A percentile compares a stretch with the other conserved stretches of the same genome.
Evolutionary conservation across 805 yeast species (phyloP).

Genomic region (Limtongia smithiae): DNA sequence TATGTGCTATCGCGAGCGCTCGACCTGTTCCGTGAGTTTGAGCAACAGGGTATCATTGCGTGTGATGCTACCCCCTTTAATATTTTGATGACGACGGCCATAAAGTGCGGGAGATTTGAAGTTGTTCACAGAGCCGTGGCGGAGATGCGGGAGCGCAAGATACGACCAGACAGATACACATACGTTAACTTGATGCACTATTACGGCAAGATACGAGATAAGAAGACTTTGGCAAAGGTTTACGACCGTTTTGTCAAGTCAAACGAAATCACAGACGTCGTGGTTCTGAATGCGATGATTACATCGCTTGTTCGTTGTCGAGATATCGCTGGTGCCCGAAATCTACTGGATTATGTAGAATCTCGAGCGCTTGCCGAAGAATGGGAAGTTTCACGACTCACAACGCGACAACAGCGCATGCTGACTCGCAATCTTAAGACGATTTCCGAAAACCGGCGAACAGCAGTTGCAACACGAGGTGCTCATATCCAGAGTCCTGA

Average conservation of each 20-base stretch:
- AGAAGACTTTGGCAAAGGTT: slow-evolving; percentile 19
- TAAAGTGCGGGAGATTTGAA: slow-evolving; percentile 18
- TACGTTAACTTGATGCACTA: slow-evolving; percentile 24
- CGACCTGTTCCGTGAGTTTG: slow-evolving; percentile 5
- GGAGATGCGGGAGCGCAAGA: slow-evolving; percentile 24
- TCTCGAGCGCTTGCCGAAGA: slow-evolving; percentile 10
- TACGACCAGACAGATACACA: slow-evolving; percentile 38
- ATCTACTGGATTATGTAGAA: slow-evolving; percentile 22
- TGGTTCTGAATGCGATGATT: slow-evolving; percentile 31
- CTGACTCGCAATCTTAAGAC: slow-evolving; percentile 8
- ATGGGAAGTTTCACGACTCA: slow-evolving; percentile 9
- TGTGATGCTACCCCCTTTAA: slow-evolving; percentile 33
- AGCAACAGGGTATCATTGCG: slow-evolving; percentile 18
- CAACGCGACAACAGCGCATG: slow-evolving; percentile 3
- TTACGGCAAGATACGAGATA: slow-evolving; percentile 18
- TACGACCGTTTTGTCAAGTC: slow-evolving; percentile 25
- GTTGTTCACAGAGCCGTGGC: slow-evolving; percentile 26
- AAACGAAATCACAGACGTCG: slow-evolving; percentile 32
- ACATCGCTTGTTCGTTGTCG: slow-evolving; percentile 29
- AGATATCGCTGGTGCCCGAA: slow-evolving; percentile 32
- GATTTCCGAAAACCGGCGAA: slow-evolving; percentile 3
- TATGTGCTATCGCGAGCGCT: slow-evolving; percentile 21
- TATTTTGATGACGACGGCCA: slow-evolving; percentile 34
- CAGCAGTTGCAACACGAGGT: neutral
- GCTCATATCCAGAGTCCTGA: slow-evolving; percentile 11